Evolutionary conservation across 225 moss, liverwort and hornwort species (phyloP), one percentile per base, ranked within the genome.

Genomic region (Anthoceros angustus): DNA sequence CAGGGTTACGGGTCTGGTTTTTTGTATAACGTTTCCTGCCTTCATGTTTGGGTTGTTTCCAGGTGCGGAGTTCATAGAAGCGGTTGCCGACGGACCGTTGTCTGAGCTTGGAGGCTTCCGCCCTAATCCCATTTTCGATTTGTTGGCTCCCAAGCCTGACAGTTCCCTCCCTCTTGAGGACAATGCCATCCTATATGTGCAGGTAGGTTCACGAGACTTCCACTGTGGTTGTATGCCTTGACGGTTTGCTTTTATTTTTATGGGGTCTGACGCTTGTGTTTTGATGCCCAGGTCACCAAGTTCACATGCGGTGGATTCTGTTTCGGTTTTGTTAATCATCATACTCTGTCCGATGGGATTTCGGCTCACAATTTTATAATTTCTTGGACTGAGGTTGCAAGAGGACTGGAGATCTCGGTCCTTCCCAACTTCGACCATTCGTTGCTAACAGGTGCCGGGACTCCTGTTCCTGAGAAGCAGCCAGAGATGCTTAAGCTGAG

Each of bases 241-340:
- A 18, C 1, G 5, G 55, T 18, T 55, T 55, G 55, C 14, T 14
- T 50, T 45, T 48, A 18, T 48, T 48, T 7, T 55, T 9, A 0
- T 55, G 23, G 23, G 7, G 14, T 55, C 55, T 15, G 7, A 15
- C 7, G 55, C 7, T 39, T 1, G 5, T 66, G 66, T 64, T 21
- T 41, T 32, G 10, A 4, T 45, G 63, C 7, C 25, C 66, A 84
- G 81, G 69, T 81, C 6, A 84, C 81, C 0, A 77, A 63, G 45
- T 81, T 84, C 32, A 73, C 72, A 10, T 81, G 84, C 39, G 84
- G 81, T 42, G 84, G 84, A 10, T 81, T 81, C 26, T 72, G 77
- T 5, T 49, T 84, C 16, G 81, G 84, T 4, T 43, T 76, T 69
- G 73, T 73, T n/a, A 67, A 73, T 63, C 84, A 79, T 38, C 81